Conservation (phyloP, 2,329 filamentous ascomycete species). For the Verticillium zaregamsianum region DNA sequence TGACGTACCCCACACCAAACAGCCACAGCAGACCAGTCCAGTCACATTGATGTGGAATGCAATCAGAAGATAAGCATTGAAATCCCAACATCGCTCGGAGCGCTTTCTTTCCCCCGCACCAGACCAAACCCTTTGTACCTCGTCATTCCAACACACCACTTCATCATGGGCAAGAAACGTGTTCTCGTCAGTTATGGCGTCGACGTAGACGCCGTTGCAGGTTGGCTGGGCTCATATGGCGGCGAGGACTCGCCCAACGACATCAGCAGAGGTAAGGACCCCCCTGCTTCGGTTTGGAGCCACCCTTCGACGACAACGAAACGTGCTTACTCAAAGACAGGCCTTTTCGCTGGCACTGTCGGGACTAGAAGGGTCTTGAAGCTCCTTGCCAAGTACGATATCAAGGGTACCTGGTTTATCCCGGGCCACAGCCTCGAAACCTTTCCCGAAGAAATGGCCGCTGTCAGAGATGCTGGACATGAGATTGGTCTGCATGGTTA, state of each 20-base stretch:
- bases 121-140: background rate
- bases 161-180: slow-evolving; percentile 29
- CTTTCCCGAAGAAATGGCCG: slow-evolving; percentile 40
- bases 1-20: background rate
- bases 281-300: too few relatives aligned
- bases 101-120: background rate
- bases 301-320: background rate
- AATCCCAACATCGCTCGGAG: background rate
- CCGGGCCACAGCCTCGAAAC: slow-evolving; percentile 45
- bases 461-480: slow-evolving; percentile 41
- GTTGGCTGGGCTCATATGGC: slow-evolving; percentile 72
- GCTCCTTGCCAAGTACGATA: slow-evolving; percentile 67
- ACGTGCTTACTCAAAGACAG: slow-evolving; percentile 21
- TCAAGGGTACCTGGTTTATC: slow-evolving; percentile 58
- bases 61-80: background rate
- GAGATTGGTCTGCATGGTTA: slow-evolving; percentile 64
- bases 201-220: slow-evolving; percentile 72
- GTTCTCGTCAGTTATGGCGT: slow-evolving; percentile 56
- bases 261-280: slow-evolving; percentile 59
- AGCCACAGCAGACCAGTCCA: background rate
- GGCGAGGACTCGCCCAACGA: slow-evolving; percentile 69
- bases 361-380: slow-evolving; percentile 64
- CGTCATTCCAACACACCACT: background rate
- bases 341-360: slow-evolving; percentile 64
- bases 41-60: background rate